These are phyloP conservation scores for Daldinia vernicosa DNA, from an alignment of 495 filamentous ascomycete species.

Conservation along the genomic window DNA sequence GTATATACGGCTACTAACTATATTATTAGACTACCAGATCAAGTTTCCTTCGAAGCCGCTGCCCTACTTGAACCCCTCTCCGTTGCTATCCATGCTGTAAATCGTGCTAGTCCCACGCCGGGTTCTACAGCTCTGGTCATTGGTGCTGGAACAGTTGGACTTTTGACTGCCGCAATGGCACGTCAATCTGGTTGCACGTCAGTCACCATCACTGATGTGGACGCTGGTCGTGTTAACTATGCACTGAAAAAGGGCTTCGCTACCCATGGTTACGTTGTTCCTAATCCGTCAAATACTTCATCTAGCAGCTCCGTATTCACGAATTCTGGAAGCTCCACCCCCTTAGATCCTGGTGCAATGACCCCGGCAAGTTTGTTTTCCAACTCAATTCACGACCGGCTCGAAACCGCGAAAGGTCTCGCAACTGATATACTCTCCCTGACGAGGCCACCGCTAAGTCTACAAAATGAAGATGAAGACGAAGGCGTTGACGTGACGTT, in stretches of 20 bases:
- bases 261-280: constrained; percentile 72
- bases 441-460: constrained; percentile 39
- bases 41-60: constrained; percentile 76
- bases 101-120: constrained; percentile 61
- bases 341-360: constrained; percentile 54
- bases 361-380: constrained; percentile 54
- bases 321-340: constrained; percentile 54
- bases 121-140: constrained; percentile 77
- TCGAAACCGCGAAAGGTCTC: constrained; percentile 67
- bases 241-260: constrained; percentile 76
- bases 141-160: constrained; percentile 85
- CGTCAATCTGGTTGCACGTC: constrained; percentile 71
- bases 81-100: constrained; percentile 84
- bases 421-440: constrained; percentile 64
- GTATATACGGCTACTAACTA: constrained; percentile 24
- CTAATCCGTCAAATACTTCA: constrained; percentile 51
- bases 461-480: constrained; percentile 56
- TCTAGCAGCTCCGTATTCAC: constrained; percentile 52
- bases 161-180: constrained; percentile 77
- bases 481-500: constrained; percentile 82
- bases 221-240: constrained; percentile 76
- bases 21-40: constrained; percentile 69
- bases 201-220: constrained; percentile 86
- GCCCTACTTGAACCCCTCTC: constrained; percentile 87
- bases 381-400: constrained; percentile 49